These are phyloP conservation scores for Rhizopus arrhizus DNA, from an alignment of 371 early-diverging fungal genomes.

Conservation along the genomic window DNA sequence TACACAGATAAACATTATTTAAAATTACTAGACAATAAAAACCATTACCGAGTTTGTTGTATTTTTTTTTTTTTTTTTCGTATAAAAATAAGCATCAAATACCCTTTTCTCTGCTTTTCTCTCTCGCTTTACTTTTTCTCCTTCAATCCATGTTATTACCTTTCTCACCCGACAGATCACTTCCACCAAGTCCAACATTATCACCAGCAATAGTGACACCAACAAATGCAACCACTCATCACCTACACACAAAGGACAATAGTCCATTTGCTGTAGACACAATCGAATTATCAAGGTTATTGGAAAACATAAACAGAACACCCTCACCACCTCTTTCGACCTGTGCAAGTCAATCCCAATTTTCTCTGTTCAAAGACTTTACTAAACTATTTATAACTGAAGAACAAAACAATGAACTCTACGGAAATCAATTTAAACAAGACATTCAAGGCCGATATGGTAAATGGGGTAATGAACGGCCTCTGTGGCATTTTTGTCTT, in stretches of 20 bases:
- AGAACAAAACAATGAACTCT: slow-evolving; percentile 5
- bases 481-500: slow-evolving; percentile 2
- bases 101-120: background rate
- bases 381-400: slow-evolving; percentile 22
- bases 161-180: slow-evolving; percentile 37
- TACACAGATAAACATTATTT: too few species aligned
- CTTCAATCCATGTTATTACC: slow-evolving; percentile 10
- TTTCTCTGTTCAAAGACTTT: slow-evolving; percentile 28
- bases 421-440: slow-evolving; percentile 42
- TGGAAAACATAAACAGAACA: slow-evolving; percentile 22
- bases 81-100: background rate
- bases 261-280: slow-evolving; percentile 24
- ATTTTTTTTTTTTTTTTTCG: slow-evolving; percentile 7
- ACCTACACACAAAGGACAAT: slow-evolving; percentile 32
- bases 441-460: slow-evolving; percentile 42
- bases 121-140: background rate
- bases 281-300: slow-evolving; percentile 29
- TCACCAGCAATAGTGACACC: slow-evolving; percentile 34
- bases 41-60: background rate
- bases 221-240: slow-evolving; percentile 33
- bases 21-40: too few species aligned
- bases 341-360: slow-evolving; percentile 33
- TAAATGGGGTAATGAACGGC: slow-evolving; percentile 40
- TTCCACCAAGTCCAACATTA: slow-evolving; percentile 32
- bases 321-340: slow-evolving; percentile 7